phyloP scores from a whole-genome alignment of 192 early-diverging fungal species.

The Phycomyces nitens region DNA sequence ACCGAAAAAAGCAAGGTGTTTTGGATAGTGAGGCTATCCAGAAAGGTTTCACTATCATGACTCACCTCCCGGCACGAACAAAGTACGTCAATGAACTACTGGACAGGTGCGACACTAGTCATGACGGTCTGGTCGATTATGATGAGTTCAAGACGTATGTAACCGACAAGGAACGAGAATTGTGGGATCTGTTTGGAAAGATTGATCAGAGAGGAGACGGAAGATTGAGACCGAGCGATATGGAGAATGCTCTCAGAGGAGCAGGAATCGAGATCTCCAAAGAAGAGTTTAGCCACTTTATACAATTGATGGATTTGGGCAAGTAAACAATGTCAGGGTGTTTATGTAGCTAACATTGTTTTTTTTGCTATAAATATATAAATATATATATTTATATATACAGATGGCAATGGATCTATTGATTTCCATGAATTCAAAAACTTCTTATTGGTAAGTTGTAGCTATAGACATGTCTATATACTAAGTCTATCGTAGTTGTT shows the following conservation, averaged over 20 bases:
- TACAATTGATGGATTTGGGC: slow-evolving; percentile 54
- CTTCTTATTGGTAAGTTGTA: slow-evolving; percentile 46
- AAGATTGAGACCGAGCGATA: slow-evolving; percentile 49
- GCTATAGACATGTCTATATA: neutral
- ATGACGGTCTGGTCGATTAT: slow-evolving; percentile 41
- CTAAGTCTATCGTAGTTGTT: slow-evolving; percentile 48
- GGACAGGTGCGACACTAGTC: slow-evolving; percentile 26
- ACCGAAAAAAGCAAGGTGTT: slow-evolving; percentile 23
- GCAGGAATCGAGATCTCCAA: slow-evolving; percentile 58
- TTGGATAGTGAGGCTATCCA: slow-evolving; percentile 30
- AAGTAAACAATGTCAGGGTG: slow-evolving; percentile 5
- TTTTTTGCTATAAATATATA: no score
- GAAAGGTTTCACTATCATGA: slow-evolving; percentile 31
- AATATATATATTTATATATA: neutral
- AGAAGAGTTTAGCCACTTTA: slow-evolving; percentile 53
- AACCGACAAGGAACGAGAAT: slow-evolving; percentile 56
- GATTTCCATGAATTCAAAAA: slow-evolving; percentile 65
- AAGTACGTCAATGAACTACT: slow-evolving; percentile 38
- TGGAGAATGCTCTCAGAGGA: slow-evolving; percentile 44
- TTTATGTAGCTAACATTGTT: neutral
- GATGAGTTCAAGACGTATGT: slow-evolving; percentile 58
- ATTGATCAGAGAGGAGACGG: slow-evolving; percentile 57
- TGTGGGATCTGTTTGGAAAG: slow-evolving; percentile 58
- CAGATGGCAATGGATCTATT: slow-evolving; percentile 55
- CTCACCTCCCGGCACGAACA: slow-evolving; percentile 29